Conservation (phyloP, 108 stramenopile species). For the Nitzschia sp. region DNA sequence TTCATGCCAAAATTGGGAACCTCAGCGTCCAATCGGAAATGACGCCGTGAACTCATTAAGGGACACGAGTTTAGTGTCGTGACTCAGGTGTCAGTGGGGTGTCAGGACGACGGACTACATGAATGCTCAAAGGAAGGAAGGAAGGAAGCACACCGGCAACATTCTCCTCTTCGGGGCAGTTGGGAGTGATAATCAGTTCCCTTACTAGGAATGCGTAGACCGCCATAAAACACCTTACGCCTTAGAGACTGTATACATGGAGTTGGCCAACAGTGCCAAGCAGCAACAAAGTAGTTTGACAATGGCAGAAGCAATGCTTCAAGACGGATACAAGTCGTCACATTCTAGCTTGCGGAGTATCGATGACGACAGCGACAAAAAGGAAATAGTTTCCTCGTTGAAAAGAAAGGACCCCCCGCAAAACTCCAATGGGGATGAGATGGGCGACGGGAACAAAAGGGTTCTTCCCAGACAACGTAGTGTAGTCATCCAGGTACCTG, state of each 20-base stretch:
- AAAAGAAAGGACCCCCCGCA: not conserved
- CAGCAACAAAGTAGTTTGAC: constrained; percentile 4
- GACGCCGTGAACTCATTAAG: no score
- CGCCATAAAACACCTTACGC: constrained; percentile 4
- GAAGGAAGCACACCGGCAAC: not conserved
- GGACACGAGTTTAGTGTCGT: no score
- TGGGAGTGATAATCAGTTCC: not conserved
- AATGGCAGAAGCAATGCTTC: constrained; percentile 50
- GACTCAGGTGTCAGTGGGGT: no score
- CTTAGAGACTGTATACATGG: not conserved
- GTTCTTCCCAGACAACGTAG: not conserved
- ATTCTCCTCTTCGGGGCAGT: not conserved
- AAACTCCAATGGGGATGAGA: not conserved
- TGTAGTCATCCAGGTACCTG: constrained; percentile 32
- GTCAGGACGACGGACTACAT: not conserved
- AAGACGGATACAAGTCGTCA: constrained; percentile 37
- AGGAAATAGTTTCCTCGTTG: constrained; percentile 1
- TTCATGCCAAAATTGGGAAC: no score
- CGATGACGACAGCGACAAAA: constrained; percentile 9
- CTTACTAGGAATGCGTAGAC: not conserved
- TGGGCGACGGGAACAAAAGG: not conserved
- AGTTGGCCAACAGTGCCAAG: no score
- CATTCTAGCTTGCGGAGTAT: constrained; percentile 2
- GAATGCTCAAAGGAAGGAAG: not conserved
- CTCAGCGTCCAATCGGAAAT: no score